Base-by-base conservation (phyloP, 2,329 filamentous ascomycete species). In the Fusarium sp. region DNA sequence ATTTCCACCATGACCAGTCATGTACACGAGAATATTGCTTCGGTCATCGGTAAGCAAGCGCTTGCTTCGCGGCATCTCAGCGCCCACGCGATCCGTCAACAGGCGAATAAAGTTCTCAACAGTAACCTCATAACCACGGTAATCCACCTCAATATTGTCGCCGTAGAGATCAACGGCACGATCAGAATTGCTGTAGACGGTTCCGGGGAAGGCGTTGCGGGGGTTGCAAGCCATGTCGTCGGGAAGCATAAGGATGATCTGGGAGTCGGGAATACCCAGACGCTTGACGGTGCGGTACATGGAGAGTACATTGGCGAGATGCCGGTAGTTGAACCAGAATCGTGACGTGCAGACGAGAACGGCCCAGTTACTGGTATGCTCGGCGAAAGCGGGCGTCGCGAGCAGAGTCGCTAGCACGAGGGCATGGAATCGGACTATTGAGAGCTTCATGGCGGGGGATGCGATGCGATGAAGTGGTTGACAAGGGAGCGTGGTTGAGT, bases 221-320 rank as follows among this genome's bases (percentile, higher is more conserved):
- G 96, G 96, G 81, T 99, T 99, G 85, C 96, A 99, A 37, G 96
- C 96, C 93, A 99, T 98, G 82, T 99, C 96, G 79, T 99, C 96
- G 21, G 96, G 96, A n/a, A 99, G 88, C 94, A 99, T 98, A 71
- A 99, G 91, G 78, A 99, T 98, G 81, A 99, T 99, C 79, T 99
- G 96, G 50, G 93, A 97, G 80, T 99, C 96, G 35, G 96, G 96
- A 62, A 99, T 99, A 46, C 96, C 96, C 36, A 99, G 89, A 14
- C 96, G 92, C 83, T 99, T 99, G 67, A 99, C 96, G 58, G 96
- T 99, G 59, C 96, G 93, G 82, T 99, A 99, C 67, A 99, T 90
- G 61, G 95, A 97, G 63, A 99, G 89, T 18, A 97, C 96, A 82
- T 99, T 99, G 79, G 96, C 94, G 51, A 99, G 90, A 80, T 99